Conservation (phyloP, 225 moss, liverwort and hornwort genomes). For the Thuidium tamariscinum region DNA sequence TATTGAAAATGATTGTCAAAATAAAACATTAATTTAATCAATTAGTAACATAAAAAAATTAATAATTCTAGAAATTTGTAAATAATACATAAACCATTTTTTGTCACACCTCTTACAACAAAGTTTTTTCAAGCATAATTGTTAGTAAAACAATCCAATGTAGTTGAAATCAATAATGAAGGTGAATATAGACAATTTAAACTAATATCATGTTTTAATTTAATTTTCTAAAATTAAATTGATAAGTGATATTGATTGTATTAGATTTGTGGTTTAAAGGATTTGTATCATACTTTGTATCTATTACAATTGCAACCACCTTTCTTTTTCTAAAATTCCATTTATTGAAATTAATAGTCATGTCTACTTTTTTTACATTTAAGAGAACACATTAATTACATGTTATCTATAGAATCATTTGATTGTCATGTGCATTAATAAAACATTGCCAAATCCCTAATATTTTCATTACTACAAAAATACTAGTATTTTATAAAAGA, state of each 20-base stretch:
- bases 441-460: not conserved
- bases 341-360: accelerated
- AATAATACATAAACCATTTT: not conserved
- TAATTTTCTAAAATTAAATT: not conserved
- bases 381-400: not conserved
- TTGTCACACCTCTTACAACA: not conserved
- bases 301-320: no score
- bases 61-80: accelerated
- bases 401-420: not conserved
- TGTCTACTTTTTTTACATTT: accelerated
- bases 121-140: no score
- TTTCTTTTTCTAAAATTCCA: no score
- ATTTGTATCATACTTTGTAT: not conserved
- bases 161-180: not conserved
- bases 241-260: not conserved
- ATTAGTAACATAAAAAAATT: accelerated
- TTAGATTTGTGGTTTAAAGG: accelerated
- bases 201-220: not conserved
- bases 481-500: no score
- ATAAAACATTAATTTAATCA: not conserved
- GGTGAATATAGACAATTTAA: not conserved
- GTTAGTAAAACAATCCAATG: not conserved
- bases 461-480: no score
- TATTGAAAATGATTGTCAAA: not conserved
- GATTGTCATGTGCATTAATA: not conserved